phyloP scores from a whole-genome alignment of 2,329 filamentous ascomycete genomes.

The Phyllosticta paracitricarpa region DNA sequence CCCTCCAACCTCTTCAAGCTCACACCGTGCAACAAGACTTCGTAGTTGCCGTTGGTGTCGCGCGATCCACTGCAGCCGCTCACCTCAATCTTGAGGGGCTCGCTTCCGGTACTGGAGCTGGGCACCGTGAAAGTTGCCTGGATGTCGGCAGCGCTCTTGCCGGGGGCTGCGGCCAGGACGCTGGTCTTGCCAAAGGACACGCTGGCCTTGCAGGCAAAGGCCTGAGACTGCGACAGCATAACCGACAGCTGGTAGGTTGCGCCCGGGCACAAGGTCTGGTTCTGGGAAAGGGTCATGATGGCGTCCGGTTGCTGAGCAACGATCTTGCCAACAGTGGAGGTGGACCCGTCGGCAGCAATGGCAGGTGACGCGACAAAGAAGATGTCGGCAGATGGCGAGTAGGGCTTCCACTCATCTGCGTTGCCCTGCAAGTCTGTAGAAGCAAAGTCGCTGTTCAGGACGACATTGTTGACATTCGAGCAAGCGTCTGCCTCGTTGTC shows the following conservation, averaged over 20 bases:
- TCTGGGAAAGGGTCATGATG: not conserved
- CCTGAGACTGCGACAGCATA: not conserved
- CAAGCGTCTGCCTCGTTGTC: slow-evolving; percentile 15
- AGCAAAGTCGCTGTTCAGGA: slow-evolving; percentile 21
- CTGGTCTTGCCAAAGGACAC: not conserved
- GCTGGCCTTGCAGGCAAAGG: not conserved
- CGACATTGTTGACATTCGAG: slow-evolving; percentile 15
- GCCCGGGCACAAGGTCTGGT: slow-evolving; percentile 22
- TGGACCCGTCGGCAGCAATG: slow-evolving; percentile 11
- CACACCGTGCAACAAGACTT: not conserved
- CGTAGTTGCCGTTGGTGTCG: not conserved
- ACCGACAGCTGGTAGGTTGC: slow-evolving; percentile 13
- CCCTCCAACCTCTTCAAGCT: not conserved
- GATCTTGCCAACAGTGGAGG: slow-evolving; percentile 1
- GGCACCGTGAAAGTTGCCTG: not conserved
- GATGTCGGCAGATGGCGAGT: not conserved
- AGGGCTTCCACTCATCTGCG: slow-evolving; percentile 17
- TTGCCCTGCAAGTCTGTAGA: slow-evolving; percentile 4
- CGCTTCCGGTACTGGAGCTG: not conserved
- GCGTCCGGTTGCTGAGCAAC: slow-evolving; percentile 14
- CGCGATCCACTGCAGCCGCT: not conserved
- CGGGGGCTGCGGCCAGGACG: not conserved
- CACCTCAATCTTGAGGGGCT: not conserved
- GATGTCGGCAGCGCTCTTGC: not conserved
- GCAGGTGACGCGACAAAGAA: not conserved